phyloP scores from a whole-genome alignment of 2,329 filamentous ascomycete species.

The Cladosporium colombiae region DNA sequence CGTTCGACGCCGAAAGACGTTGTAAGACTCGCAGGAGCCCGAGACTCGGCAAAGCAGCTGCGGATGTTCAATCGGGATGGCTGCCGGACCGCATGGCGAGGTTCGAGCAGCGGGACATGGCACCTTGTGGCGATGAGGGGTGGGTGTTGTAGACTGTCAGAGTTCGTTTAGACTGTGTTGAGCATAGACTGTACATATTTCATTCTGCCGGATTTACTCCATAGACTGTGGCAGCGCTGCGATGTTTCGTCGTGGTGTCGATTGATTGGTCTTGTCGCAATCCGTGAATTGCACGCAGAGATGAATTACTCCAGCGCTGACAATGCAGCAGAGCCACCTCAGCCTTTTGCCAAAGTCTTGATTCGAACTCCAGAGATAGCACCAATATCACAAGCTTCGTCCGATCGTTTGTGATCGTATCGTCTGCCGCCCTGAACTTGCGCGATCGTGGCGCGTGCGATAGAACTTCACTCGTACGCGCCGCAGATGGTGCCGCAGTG shows the following conservation, averaged over 20 bases:
- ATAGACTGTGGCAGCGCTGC: not conserved
- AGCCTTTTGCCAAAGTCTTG: not conserved
- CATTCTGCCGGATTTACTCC: too few relatives aligned
- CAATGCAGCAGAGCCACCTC: too few relatives aligned
- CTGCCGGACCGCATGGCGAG: conserved; percentile 24
- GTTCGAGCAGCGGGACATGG: conserved; percentile 3
- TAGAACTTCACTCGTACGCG: not conserved
- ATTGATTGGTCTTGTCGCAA: not conserved
- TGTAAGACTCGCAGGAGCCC: conserved; percentile 20
- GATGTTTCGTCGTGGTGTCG: not conserved
- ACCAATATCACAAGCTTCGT: too few relatives aligned
- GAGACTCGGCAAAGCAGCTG: conserved; percentile 25
- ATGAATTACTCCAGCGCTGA: too few relatives aligned
- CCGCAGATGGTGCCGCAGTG: not conserved
- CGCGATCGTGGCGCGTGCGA: too few relatives aligned
- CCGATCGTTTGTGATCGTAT: too few relatives aligned
- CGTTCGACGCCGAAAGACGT: conserved; percentile 22
- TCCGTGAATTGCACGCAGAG: not conserved
- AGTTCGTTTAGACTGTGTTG: not conserved
- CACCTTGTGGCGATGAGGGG: not conserved
- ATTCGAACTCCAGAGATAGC: too few relatives aligned
- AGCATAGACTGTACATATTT: not conserved
- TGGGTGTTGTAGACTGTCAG: not conserved
- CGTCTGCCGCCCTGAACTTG: too few relatives aligned
- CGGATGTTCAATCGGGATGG: conserved; percentile 29